Percentiles rank a stretch among this genome's conserved stretches.
These are phyloP conservation scores for Umbelopsis isabellina DNA, from an alignment of 192 early-diverging fungal genomes.

Conservation along the genomic window DNA sequence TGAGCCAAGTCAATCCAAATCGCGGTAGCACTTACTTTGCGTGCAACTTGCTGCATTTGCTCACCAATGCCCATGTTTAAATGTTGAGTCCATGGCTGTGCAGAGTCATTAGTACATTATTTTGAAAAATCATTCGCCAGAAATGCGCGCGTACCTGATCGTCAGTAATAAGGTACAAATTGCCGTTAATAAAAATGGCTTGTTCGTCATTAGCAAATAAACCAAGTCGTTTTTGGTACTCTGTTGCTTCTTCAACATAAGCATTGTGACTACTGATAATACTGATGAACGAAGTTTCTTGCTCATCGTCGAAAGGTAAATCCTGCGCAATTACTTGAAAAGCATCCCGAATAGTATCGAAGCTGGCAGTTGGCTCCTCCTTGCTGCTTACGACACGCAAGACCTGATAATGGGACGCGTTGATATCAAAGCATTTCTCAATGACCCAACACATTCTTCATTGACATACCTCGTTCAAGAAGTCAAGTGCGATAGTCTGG, in stretches of 20 bases:
- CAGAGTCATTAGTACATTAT: neutral
- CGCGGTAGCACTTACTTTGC: conserved; percentile 29
- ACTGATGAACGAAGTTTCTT: conserved; percentile 20
- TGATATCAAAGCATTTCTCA: neutral
- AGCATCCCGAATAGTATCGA: neutral
- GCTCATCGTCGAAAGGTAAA: neutral
- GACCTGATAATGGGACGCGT: neutral
- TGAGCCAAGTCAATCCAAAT: neutral
- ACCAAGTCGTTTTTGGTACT: neutral
- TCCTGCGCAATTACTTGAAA: neutral
- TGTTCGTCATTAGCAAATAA: neutral
- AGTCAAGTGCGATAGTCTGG: conserved; percentile 29
- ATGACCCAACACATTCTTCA: too few species aligned
- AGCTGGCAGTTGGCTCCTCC: neutral
- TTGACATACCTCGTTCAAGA: conserved; percentile 41
- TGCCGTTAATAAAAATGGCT: conserved; percentile 29
- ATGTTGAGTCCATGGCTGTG: conserved; percentile 37
- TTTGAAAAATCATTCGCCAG: neutral
- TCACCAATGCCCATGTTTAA: conserved; percentile 27
- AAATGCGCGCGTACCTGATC: neutral
- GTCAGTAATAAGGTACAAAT: conserved; percentile 1
- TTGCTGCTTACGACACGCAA: neutral
- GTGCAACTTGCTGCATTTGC: conserved; percentile 36
- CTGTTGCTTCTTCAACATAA: conserved; percentile 3
- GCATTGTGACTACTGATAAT: conserved; percentile 21